Conservation (phyloP, 2,329 filamentous ascomycete genomes). For the Hysterium pulicare region DNA sequence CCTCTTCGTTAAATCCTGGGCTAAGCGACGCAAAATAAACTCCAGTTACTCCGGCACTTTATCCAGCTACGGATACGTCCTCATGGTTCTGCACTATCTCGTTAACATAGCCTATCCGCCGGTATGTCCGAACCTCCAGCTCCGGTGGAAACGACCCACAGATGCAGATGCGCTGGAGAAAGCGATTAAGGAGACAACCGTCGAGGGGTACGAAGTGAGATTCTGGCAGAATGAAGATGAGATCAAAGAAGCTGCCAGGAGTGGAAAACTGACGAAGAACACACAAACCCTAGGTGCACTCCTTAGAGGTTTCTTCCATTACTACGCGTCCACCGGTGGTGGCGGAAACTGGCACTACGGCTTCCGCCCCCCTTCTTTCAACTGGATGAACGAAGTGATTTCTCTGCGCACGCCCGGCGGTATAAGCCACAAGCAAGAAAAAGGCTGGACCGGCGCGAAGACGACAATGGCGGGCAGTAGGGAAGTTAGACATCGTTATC, state of each 20-base stretch:
- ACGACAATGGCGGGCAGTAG: conserved; percentile 61
- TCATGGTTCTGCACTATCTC: conserved; percentile 90
- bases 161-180: conserved; percentile 24
- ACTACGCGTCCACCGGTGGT: conserved; percentile 61
- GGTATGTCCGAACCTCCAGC: conserved; percentile 79
- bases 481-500: conserved; percentile 73
- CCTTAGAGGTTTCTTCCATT: conserved; percentile 82
- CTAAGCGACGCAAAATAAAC: conserved; percentile 80
- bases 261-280: conserved; percentile 64
- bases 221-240: conserved; percentile 76
- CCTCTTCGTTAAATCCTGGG: conserved; percentile 88
- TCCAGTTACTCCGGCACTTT: conserved; percentile 81
- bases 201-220: conserved; percentile 66
- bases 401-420: conserved; percentile 72
- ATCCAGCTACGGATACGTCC: conserved; percentile 84
- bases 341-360: conserved; percentile 19
- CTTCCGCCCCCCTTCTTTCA: conserved; percentile 57
- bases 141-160: conserved; percentile 37
- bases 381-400: conserved; percentile 77
- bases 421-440: conserved; percentile 68
- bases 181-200: conserved; percentile 42
- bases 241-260: conserved; percentile 59
- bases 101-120: conserved; percentile 78
- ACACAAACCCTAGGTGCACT: conserved; percentile 66
- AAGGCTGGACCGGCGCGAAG: conserved; percentile 83